Evolutionary conservation across 2,329 filamentous ascomycete genomes (phyloP).

Genomic region (Calonectria leucothoes): DNA sequence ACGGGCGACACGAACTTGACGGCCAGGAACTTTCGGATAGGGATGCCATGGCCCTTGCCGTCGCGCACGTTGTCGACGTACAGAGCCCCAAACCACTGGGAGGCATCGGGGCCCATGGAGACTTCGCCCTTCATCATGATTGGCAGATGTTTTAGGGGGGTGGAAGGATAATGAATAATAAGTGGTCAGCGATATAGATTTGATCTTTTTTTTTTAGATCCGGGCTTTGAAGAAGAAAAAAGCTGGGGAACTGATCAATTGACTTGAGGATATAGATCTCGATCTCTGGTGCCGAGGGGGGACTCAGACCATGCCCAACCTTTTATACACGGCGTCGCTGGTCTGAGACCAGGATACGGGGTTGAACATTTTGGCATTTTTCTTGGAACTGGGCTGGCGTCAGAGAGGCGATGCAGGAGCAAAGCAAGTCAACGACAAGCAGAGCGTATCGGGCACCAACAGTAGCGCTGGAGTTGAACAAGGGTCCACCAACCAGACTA

Average conservation of each 20-base stretch:
- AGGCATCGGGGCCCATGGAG: conserved; percentile 9
- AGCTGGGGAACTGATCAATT: neutral
- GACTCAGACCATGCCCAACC: neutral
- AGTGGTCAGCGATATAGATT: neutral
- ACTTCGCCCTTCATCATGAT: conserved; percentile 10
- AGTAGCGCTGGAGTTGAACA: neutral
- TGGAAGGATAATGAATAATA: neutral
- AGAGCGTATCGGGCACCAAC: conserved; percentile 13
- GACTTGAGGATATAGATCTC: neutral
- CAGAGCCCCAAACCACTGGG: conserved; percentile 13
- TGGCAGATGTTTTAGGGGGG: neutral
- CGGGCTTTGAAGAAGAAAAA: neutral
- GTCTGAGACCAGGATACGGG: conserved; percentile 9
- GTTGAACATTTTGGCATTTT: neutral
- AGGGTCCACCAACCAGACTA: conserved; percentile 4
- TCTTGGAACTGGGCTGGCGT: neutral
- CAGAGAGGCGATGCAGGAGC: neutral
- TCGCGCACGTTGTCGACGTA: conserved; percentile 13
- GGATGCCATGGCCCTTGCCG: neutral
- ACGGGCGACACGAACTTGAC: conserved; percentile 10
- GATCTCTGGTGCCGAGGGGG: neutral
- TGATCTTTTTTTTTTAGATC: too few species aligned
- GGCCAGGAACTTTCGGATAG: conserved; percentile 4
- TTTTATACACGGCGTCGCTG: neutral
- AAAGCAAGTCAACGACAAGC: neutral